Percentiles rank a stretch among this genome's conserved stretches.
These are phyloP conservation scores for Penicillium lagena DNA, from an alignment of 495 filamentous ascomycete genomes.

Conservation along the genomic window DNA sequence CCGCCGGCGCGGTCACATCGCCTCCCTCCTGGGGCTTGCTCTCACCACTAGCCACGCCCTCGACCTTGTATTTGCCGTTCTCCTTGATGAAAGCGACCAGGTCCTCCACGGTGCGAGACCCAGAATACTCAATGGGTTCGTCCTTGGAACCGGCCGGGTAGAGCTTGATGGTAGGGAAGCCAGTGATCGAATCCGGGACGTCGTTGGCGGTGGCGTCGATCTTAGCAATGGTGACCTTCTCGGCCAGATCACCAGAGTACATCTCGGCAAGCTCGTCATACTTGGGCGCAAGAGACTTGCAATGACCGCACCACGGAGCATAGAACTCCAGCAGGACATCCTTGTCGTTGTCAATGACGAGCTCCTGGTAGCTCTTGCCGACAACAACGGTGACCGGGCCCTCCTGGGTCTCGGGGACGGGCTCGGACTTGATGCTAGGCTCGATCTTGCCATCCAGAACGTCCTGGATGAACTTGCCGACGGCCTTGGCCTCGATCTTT, in stretches of 20 bases:
- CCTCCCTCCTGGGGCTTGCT: slow-evolving; percentile 29
- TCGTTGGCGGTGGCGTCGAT: slow-evolving; percentile 97
- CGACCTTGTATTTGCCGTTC: slow-evolving; percentile 82
- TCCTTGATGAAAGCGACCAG: slow-evolving; percentile 90
- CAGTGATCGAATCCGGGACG: slow-evolving; percentile 91
- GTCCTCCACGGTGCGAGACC: slow-evolving; percentile 87
- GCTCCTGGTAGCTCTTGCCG: slow-evolving; percentile 86
- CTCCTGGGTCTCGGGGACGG: slow-evolving; percentile 91
- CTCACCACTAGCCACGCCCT: slow-evolving; percentile 46
- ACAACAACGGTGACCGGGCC: slow-evolving; percentile 85
- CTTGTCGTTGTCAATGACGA: slow-evolving; percentile 90
- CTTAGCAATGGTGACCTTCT: slow-evolving; percentile 92
- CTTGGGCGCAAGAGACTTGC: slow-evolving; percentile 80
- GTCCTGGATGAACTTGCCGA: slow-evolving; percentile 81
- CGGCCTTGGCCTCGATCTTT: slow-evolving; percentile 66
- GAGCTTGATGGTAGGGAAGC: slow-evolving; percentile 99
- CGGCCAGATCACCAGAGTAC: slow-evolving; percentile 65
- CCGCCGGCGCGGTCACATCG: slow-evolving; percentile 16
- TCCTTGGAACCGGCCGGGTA: slow-evolving; percentile 88
- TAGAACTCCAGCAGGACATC: slow-evolving; percentile 99
- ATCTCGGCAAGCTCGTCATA: slow-evolving; percentile 78
- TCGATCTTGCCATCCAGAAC: slow-evolving; percentile 85
- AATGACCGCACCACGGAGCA: slow-evolving; percentile 99
- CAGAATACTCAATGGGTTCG: slow-evolving; percentile 77
- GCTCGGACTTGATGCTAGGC: slow-evolving; percentile 97